phyloP scores from a whole-genome alignment of 1,284 basidiomycete genomes.

The Marasmius oreades region DNA sequence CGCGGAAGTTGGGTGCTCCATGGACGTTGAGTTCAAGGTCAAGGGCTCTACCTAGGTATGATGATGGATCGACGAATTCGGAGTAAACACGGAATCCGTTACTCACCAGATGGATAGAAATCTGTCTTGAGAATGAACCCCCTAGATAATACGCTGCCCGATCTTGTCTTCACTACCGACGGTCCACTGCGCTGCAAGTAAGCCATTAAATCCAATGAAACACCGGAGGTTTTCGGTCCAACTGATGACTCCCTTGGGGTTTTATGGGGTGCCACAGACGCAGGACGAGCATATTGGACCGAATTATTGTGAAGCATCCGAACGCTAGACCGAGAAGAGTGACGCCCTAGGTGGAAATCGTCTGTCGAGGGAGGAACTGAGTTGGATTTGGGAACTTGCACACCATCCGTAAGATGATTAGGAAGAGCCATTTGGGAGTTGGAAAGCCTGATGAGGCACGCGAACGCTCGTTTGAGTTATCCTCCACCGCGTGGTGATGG shows the following conservation, averaged over 20 bases:
- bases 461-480: neutral
- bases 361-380: neutral
- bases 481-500: too few species aligned
- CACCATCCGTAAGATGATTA: neutral
- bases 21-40: slow-evolving; percentile 91
- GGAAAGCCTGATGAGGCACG: neutral
- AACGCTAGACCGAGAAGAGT: neutral
- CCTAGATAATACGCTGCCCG: slow-evolving; percentile 85
- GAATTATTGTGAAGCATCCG: neutral
- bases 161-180: slow-evolving; percentile 82
- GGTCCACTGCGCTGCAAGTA: slow-evolving; percentile 61
- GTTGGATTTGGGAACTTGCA: neutral
- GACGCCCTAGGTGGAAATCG: neutral
- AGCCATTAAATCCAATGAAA: slow-evolving; percentile 53
- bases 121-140: slow-evolving; percentile 95
- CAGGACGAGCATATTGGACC: neutral
- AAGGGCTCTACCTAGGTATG: slow-evolving; percentile 69
- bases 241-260: neutral
- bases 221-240: slow-evolving; percentile 2
- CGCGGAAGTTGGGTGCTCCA: slow-evolving; percentile 95
- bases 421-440: neutral
- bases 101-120: slow-evolving; percentile 79
- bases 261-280: neutral
- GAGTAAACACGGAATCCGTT: neutral
- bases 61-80: neutral